Percentiles rank a stretch among this genome's conserved stretches.
Evolutionary conservation across 805 yeast genomes (phyloP).

Genomic region (Naumovozyma dairenensis): DNA sequence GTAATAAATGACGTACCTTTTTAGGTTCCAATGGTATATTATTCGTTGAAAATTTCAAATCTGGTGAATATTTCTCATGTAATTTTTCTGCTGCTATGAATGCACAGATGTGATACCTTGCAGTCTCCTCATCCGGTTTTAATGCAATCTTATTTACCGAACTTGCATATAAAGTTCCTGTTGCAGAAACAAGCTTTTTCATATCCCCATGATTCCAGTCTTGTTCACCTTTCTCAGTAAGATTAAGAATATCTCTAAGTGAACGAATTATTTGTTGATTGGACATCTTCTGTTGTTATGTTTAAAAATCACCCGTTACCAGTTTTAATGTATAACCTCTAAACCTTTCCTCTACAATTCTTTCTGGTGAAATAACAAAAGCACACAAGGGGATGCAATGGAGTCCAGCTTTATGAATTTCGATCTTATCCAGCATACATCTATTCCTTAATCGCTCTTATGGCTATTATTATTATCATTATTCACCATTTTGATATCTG

Average conservation of each 20-base stretch:
- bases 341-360: too few species aligned
- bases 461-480: too few species aligned
- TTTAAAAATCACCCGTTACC: too few species aligned
- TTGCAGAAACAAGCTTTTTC: conserved; percentile 21
- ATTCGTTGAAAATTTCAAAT: conserved; percentile 40
- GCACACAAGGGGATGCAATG: too few species aligned
- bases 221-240: conserved; percentile 10
- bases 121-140: conserved; percentile 47
- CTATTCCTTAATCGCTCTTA: too few species aligned
- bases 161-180: conserved; percentile 35
- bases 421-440: too few species aligned
- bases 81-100: conserved; percentile 47
- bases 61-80: conserved; percentile 30
- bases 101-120: conserved; percentile 61
- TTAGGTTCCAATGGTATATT: conserved; percentile 50
- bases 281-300: too few species aligned
- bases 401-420: too few species aligned
- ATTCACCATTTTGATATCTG: too few species aligned
- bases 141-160: conserved; percentile 46
- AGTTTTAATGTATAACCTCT: too few species aligned
- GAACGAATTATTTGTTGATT: conserved; percentile 21
- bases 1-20: conserved; percentile 33
- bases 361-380: too few species aligned
- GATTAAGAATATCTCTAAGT: conserved; percentile 20
- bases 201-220: conserved; percentile 23